A percentile compares a stretch with the other conserved stretches of the same genome.
phyloP scores from a whole-genome alignment of 2,329 filamentous ascomycete genomes.

The Hirsutella minnesotensis region DNA sequence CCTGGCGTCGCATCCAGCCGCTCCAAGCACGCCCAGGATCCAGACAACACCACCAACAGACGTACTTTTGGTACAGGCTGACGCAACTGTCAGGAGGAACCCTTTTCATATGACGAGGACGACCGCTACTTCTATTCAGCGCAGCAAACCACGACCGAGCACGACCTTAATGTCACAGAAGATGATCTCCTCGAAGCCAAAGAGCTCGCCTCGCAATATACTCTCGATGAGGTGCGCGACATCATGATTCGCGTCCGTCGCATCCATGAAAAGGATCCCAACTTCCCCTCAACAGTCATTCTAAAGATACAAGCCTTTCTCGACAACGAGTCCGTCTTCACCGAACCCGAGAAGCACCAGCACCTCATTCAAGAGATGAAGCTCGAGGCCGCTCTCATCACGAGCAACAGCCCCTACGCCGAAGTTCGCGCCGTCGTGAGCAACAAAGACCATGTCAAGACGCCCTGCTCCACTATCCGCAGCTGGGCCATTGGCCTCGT shows the following conservation, averaged over 20 bases:
- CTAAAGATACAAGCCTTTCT: slow-evolving; percentile 29
- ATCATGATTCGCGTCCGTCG: slow-evolving; percentile 28
- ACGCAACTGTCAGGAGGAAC: slow-evolving; percentile 11
- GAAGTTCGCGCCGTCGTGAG: slow-evolving; percentile 44
- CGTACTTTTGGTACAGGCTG: background rate
- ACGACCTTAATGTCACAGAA: slow-evolving; percentile 32
- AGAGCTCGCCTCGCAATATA: slow-evolving; percentile 28
- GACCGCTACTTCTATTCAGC: slow-evolving; percentile 18
- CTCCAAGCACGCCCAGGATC: background rate
- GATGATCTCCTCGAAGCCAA: slow-evolving; percentile 33
- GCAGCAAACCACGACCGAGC: slow-evolving; percentile 18
- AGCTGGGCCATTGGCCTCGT: slow-evolving; percentile 40
- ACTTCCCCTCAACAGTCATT: slow-evolving; percentile 26
- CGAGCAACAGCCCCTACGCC: slow-evolving; percentile 44
- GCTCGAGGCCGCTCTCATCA: slow-evolving; percentile 40
- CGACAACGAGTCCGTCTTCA: slow-evolving; percentile 31
- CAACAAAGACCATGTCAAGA: slow-evolving; percentile 38
- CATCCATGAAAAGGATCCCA: slow-evolving; percentile 30
- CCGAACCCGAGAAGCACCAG: slow-evolving; percentile 32
- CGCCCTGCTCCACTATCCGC: slow-evolving; percentile 41
- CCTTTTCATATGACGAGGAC: slow-evolving; percentile 27
- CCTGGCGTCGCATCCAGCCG: background rate
- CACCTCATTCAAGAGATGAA: slow-evolving; percentile 42
- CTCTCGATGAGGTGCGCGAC: slow-evolving; percentile 28
- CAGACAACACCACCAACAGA: background rate